Conservation (phyloP, 2,329 filamentous ascomycete genomes). For the Sarocladiaceae sp. region DNA sequence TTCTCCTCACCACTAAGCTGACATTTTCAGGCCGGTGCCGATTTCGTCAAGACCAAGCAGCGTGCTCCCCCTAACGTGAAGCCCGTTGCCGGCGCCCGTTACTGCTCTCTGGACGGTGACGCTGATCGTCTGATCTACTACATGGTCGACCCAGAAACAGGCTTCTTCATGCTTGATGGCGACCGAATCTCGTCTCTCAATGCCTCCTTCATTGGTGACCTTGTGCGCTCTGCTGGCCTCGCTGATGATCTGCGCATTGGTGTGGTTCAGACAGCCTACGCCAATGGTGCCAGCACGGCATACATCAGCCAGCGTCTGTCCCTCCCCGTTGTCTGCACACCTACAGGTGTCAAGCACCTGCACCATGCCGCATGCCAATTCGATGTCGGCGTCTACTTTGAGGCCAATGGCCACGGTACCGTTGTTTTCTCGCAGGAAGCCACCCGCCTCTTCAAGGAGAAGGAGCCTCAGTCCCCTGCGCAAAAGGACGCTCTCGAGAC, state of each 20-base stretch:
- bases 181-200: slow-evolving; percentile 95
- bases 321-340: slow-evolving; percentile 87
- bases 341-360: slow-evolving; percentile 94
- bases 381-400: slow-evolving; percentile 96
- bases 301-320: slow-evolving; percentile 86
- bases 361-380: slow-evolving; percentile 96
- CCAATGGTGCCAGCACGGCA: slow-evolving; percentile 89
- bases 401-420: slow-evolving; percentile 96
- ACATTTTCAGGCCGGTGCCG: slow-evolving; percentile 71
- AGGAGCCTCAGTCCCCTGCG: slow-evolving; percentile 82
- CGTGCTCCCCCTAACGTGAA: slow-evolving; percentile 80
- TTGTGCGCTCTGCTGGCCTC: slow-evolving; percentile 75
- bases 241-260: slow-evolving; percentile 81
- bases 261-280: slow-evolving; percentile 95
- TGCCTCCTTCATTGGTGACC: slow-evolving; percentile 88
- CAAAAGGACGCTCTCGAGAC: slow-evolving; percentile 87
- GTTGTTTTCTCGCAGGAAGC: slow-evolving; percentile 89
- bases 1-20: neutral
- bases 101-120: slow-evolving; percentile 90
- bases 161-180: slow-evolving; percentile 90
- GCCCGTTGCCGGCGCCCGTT: slow-evolving; percentile 70
- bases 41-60: slow-evolving; percentile 97
- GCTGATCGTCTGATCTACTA: slow-evolving; percentile 96
- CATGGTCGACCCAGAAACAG: slow-evolving; percentile 75
- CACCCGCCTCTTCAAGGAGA: slow-evolving; percentile 70